Base-by-base conservation (phyloP, 2,329 filamentous ascomycete species). In the Ceratocystis ficicola region DNA sequence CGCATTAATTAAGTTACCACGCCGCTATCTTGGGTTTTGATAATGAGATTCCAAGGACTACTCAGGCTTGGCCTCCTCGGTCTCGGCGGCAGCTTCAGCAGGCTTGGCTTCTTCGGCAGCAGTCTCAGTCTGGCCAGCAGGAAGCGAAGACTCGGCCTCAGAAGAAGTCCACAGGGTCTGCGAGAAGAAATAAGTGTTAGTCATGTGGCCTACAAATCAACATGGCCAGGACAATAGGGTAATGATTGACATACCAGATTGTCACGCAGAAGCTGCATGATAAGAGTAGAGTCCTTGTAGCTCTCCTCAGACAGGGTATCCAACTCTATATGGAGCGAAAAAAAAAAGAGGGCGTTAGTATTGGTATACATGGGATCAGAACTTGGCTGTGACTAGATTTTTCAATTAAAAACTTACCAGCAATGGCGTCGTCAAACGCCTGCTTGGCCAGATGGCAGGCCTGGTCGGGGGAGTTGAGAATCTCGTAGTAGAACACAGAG, bases 401-500 rank as follows among this genome's bases (percentile, higher is more conserved):
- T 46, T 36, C 32, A 44, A 44, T 10, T 3, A 20, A 60, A 25
- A 52, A 71, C 75, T 70, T 73, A 83, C 80, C 80, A 73, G 92
- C 92, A 84, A 96, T 96, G 71, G 93, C 93, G 79, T 97, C 93
- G 77, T 97, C 93, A 75, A 97, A 97, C 63, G 94, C 93, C 83
- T 97, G 93, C 86, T 97, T 97, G 79, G 93, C 93, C 72, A 96
- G 86, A 78, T 96, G 92, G 87, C 93, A 96, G 76, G 92, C 93
- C 81, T 95, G 93, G 78, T 97, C 94, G 70, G 93, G 93, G 55
- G 93, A 91, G 84, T 97, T 99, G 74, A 97, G 84, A 77, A 97
- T 99, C 86, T 99, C 94, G 79, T 99, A 99, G 87, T 97, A 97
- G 85, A 96, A 97, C 75, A 96, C 92, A 71, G 92, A 96, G 86